Evolutionary conservation across 805 yeast genomes (phyloP).

Genomic region (Deakozyma indianensis): DNA sequence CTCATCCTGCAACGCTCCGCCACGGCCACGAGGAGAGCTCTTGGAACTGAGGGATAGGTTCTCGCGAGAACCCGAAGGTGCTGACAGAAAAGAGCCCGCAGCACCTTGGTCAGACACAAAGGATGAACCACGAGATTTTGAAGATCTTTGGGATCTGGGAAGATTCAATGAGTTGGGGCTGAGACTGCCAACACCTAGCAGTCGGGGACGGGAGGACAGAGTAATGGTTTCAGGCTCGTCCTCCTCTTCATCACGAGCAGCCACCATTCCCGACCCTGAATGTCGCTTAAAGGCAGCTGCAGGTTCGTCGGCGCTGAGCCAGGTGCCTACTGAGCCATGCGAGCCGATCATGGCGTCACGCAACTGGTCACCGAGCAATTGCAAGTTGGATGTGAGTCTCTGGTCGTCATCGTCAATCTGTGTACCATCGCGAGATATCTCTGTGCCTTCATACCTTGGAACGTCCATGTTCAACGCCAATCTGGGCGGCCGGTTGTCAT

Average conservation of each 20-base stretch:
- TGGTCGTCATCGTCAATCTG: neutral
- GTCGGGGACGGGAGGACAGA: neutral
- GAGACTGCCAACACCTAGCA: neutral
- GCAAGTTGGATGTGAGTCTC: neutral
- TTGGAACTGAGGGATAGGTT: neutral
- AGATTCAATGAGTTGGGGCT: neutral
- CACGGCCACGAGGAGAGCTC: neutral
- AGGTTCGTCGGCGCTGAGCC: neutral
- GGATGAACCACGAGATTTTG: neutral
- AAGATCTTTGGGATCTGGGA: neutral
- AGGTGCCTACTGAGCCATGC: neutral
- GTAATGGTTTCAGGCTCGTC: neutral
- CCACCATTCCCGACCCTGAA: neutral
- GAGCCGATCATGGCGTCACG: neutral
- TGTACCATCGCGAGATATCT: too few species aligned
- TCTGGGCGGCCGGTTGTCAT: too few species aligned
- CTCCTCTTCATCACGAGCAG: neutral
- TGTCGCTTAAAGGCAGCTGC: neutral
- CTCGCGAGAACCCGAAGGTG: neutral
- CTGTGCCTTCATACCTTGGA: too few species aligned
- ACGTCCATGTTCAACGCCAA: too few species aligned
- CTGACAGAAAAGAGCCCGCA: too few species aligned
- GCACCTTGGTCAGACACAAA: neutral
- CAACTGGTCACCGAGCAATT: neutral
- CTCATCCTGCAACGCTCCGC: neutral